Evolutionary conservation across 169 alveolate genomes (phyloP), one percentile per base, ranked within the genome.

Genomic region (Plasmodium coatneyi): DNA sequence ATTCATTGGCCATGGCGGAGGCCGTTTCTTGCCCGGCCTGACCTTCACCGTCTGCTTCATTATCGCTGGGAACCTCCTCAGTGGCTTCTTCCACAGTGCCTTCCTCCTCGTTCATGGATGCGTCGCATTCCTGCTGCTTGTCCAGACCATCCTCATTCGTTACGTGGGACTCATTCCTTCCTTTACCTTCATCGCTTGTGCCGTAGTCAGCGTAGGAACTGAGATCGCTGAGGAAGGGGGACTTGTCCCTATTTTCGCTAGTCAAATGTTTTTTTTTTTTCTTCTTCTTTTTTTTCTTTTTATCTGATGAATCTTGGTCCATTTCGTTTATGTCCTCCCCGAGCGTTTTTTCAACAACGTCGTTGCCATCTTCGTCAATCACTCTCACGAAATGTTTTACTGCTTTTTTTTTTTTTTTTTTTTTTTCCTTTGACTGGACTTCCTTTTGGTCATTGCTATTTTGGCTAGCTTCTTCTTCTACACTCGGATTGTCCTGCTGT

Each of bases 201-300:
- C 25, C 80, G 52, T 90, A 90, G 36, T 90, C 92, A 10, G 94
- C 94, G 28, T 80, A 80, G 5, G 94, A 79, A 49, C 94, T 90
- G 12, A 90, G 22, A 34, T 90, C 94, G 80, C 94, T 90, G 19
- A 90, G 74, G 41, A 90, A 90, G 1, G 94, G 94, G n/a, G 94
- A 90, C 32, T 60, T 79, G 39, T 80, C 72, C 34, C 60, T 90
- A 80, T 80, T 28, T n/a, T 90, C 83, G 16, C 25, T 60, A 30
- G 22, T 46, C 54, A 34, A 34, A 5, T 84, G 32, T 43, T 36
- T 71, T 43, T 84, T 25, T 83, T 43, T 30, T 60, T 60, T 56
- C 22, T 54, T 25, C 1, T 36, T 78, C 28, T 66, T 52, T 22
- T 25, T 79, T 46, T 79, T 54, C 71, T 39, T 79, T 79, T 79